A percentile compares a stretch with the other conserved stretches of the same genome.
phyloP scores from a whole-genome alignment of 495 filamentous ascomycete genomes.

The Sordaria brevicollis region DNA sequence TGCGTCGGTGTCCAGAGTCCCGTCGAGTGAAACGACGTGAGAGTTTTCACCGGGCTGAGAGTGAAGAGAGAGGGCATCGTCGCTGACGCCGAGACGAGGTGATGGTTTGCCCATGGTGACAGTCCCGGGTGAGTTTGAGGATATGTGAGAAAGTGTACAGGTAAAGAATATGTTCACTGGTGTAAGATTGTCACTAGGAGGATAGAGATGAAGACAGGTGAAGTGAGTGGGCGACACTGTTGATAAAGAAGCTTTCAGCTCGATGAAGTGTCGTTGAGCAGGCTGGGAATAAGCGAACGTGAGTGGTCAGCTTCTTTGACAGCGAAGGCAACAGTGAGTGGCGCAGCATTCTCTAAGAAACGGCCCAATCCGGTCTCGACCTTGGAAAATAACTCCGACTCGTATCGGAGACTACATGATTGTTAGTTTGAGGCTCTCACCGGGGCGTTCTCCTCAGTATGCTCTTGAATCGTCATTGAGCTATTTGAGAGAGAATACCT shows the following conservation, averaged over 20 bases:
- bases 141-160: background rate
- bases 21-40: background rate
- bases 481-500: background rate
- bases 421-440: background rate
- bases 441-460: background rate
- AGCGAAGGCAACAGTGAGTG: background rate
- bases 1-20: constrained; percentile 20
- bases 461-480: background rate
- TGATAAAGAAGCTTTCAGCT: background rate
- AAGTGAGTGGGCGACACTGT: background rate
- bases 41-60: constrained; percentile 4
- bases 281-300: background rate
- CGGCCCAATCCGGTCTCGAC: background rate
- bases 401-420: background rate
- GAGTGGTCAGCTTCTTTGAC: background rate
- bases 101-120: constrained; percentile 18
- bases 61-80: constrained; percentile 21
- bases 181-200: background rate
- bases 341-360: background rate
- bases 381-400: background rate
- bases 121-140: background rate
- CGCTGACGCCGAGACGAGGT: constrained; percentile 1
- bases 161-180: background rate
- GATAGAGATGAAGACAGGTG: background rate
- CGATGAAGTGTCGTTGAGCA: background rate